phyloP scores from a whole-genome alignment of 2,329 filamentous ascomycete genomes.

The Colletotrichum orbiculare region DNA sequence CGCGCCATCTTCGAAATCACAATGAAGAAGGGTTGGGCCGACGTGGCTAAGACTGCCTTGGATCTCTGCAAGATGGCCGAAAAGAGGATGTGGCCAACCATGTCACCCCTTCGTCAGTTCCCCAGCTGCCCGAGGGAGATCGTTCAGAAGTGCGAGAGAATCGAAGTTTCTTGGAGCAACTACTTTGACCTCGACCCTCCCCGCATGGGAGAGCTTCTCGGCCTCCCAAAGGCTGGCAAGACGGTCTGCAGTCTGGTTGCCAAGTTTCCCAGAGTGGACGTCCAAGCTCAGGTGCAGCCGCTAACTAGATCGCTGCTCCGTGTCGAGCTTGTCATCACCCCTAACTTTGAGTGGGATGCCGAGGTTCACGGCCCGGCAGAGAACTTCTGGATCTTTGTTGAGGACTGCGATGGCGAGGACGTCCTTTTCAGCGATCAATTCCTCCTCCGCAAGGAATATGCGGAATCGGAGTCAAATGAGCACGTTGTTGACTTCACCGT shows the following conservation, averaged over 20 bases:
- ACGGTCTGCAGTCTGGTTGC: slow-evolving; percentile 87
- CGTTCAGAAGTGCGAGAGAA: slow-evolving; percentile 90
- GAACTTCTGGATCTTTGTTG: slow-evolving; percentile 96
- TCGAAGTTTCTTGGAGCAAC: slow-evolving; percentile 91
- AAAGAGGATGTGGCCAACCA: slow-evolving; percentile 99
- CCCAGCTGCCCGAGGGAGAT: slow-evolving; percentile 84
- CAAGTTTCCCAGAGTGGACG: slow-evolving; percentile 92
- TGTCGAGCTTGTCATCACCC: slow-evolving; percentile 89
- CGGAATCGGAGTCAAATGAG: slow-evolving; percentile 85
- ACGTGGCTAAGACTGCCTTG: slow-evolving; percentile 90
- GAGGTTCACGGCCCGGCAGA: slow-evolving; percentile 87
- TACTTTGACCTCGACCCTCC: slow-evolving; percentile 98
- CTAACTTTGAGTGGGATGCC: slow-evolving; percentile 97
- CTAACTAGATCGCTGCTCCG: slow-evolving; percentile 94
- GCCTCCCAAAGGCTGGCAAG: slow-evolving; percentile 87
- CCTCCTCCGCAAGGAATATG: slow-evolving; percentile 89
- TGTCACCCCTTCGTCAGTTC: slow-evolving; percentile 95
- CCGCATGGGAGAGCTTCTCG: slow-evolving; percentile 93
- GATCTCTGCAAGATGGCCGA: slow-evolving; percentile 99
- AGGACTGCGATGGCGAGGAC: slow-evolving; percentile 97
- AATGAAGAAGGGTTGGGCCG: slow-evolving; percentile 96
- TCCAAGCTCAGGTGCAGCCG: slow-evolving; percentile 93
- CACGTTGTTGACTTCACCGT: slow-evolving; percentile 97
- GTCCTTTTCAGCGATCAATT: slow-evolving; percentile 96
- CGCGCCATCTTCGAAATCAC: slow-evolving; percentile 97